These are phyloP conservation scores for Colletotrichum sp. DNA, from an alignment of 2,329 filamentous ascomycete species.

Conservation along the genomic window DNA sequence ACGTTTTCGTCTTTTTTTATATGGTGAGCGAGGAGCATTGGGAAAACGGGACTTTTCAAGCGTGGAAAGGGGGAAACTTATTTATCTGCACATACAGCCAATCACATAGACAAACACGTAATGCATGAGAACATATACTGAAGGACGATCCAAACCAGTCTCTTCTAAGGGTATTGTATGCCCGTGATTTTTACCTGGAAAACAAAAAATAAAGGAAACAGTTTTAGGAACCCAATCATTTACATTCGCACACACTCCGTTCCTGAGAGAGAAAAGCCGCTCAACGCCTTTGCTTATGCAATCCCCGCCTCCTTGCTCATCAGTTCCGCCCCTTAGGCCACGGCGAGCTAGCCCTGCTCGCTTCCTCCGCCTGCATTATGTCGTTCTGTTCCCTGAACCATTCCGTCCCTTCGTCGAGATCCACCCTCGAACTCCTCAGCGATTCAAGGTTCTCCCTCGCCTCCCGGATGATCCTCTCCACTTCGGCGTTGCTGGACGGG, in stretches of 20 bases:
- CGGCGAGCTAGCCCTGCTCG: conserved; percentile 37
- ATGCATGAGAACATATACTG: not conserved
- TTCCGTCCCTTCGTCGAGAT: conserved; percentile 50
- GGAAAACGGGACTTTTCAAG: not conserved
- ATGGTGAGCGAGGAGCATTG: not conserved
- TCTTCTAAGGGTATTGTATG: conserved; percentile 14
- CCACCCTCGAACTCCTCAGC: conserved; percentile 45
- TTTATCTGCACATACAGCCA: not conserved
- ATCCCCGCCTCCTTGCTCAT: not conserved
- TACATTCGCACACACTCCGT: not conserved
- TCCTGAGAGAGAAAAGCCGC: not conserved
- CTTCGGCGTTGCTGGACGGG: conserved; percentile 34
- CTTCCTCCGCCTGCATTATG: conserved; percentile 42
- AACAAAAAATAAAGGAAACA: conserved; percentile 1
- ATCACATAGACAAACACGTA: not conserved
- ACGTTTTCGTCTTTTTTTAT: not conserved
- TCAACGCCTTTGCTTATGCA: conserved; percentile 19
- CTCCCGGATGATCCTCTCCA: conserved; percentile 45
- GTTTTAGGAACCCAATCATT: conserved; percentile 5
- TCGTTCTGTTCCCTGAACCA: conserved; percentile 54
- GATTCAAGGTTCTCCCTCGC: conserved; percentile 38
- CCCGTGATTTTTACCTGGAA: conserved; percentile 7
- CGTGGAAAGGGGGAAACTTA: not conserved
- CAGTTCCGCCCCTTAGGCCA: conserved; percentile 30
- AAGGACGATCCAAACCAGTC: conserved; percentile 4